Evolutionary conservation across 164 flowering plant genomes (phyloP).

Genomic region (Litsea cubeba): DNA sequence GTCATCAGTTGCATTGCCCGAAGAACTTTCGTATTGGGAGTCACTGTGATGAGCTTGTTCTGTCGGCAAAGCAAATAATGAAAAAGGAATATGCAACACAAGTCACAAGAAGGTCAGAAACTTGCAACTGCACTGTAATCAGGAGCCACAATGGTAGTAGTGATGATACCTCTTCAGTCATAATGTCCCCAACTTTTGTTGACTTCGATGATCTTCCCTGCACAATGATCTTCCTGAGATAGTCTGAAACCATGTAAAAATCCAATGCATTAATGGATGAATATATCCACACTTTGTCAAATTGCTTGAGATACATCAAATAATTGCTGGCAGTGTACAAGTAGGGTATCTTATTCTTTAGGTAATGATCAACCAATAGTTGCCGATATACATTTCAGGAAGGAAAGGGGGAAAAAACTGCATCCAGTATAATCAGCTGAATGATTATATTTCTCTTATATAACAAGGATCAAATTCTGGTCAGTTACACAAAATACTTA

Average conservation of each 20-base stretch:
- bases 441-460: too few species aligned
- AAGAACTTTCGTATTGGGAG: constrained; percentile 88
- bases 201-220: constrained; percentile 98
- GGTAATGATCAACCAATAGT: too few species aligned
- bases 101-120: neutral
- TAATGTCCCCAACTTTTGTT: constrained; percentile 96
- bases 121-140: neutral
- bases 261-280: too few species aligned
- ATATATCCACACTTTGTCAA: too few species aligned
- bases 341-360: too few species aligned
- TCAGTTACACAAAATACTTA: too few species aligned
- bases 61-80: constrained; percentile 30
- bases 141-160: neutral
- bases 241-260: constrained; percentile 47
- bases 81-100: constrained; percentile 9
- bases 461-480: too few species aligned
- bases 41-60: constrained; percentile 98
- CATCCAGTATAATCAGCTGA: too few species aligned
- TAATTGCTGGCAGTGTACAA: too few species aligned
- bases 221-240: constrained; percentile 95
- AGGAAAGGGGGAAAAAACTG: too few species aligned
- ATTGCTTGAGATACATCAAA: too few species aligned
- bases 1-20: constrained; percentile 99
- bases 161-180: constrained; percentile 91
- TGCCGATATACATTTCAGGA: too few species aligned